These are phyloP conservation scores for Hypoxylon cercidicola DNA, from an alignment of 495 filamentous ascomycete species.

Conservation along the genomic window DNA sequence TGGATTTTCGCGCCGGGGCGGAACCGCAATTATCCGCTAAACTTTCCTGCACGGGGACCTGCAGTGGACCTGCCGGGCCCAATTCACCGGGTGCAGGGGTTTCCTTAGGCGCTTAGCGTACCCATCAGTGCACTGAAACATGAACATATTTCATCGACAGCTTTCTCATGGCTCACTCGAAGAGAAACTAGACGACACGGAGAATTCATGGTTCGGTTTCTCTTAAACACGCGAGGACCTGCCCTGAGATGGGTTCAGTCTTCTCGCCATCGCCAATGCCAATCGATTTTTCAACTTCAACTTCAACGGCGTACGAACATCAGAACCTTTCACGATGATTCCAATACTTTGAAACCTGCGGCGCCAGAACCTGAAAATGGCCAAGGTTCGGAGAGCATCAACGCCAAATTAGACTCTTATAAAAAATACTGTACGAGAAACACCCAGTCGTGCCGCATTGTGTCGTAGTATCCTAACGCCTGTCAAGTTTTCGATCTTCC, in stretches of 20 bases:
- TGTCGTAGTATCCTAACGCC: slow-evolving; percentile 9
- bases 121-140: too few relatives aligned
- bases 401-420: slow-evolving; percentile 1
- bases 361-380: neutral
- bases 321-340: slow-evolving; percentile 17
- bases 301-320: neutral
- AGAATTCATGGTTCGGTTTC: slow-evolving; percentile 26
- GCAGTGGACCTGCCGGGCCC: too few relatives aligned
- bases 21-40: slow-evolving; percentile 30
- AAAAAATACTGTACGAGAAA: slow-evolving; percentile 20
- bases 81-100: too few relatives aligned
- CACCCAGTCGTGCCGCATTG: neutral
- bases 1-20: slow-evolving; percentile 33
- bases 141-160: too few relatives aligned
- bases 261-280: slow-evolving; percentile 15
- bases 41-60: neutral
- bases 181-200: slow-evolving; percentile 2
- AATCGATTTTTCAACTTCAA: slow-evolving; percentile 14
- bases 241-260: slow-evolving; percentile 26
- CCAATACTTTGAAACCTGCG: neutral
- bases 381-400: neutral
- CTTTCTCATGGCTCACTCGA: neutral
- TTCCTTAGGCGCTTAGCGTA: too few relatives aligned
- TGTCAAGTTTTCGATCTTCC: slow-evolving; percentile 62
- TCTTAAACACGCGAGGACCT: slow-evolving; percentile 5